Evolutionary conservation across 2,329 filamentous ascomycete species (phyloP), one percentile per base, ranked within the genome.

Genomic region (Fusarium avenaceum): DNA sequence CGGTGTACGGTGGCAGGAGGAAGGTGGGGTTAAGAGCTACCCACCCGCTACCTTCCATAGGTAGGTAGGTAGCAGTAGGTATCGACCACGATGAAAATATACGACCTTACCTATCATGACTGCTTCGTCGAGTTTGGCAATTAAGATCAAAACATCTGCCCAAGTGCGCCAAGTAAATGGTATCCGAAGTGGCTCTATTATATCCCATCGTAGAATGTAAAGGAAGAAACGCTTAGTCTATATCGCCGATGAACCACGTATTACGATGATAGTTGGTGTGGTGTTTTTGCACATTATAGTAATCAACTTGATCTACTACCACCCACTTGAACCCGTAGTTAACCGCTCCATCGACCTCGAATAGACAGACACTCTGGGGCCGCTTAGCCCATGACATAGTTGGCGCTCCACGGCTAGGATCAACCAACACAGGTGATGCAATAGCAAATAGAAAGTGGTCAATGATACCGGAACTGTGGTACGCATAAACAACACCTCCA

Each of bases 311-410:
- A 11, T 30, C 10, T 6, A 13, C 5, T 11, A 13, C 28, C 9
- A 30, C 28, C 28, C 28, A 30, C 28, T 40, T 38, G 8, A 63
- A 56, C 48, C 40, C 46, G 47, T 22, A 50, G 10, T 43, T n/a
- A 59, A 56, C 44, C 57, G 47, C 54, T 57, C 40, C 66, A 69
- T 56, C 46, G 56, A 56, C 65, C 61, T 50, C 55, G 62, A 44
- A 60, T 33, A 54, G 46, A 68, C 49, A 35, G 65, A 57, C 65
- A 62, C 45, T 57, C 43, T 38, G 40, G 44, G 43, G 43, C 22
- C 42, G 44, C 51, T 57, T 42, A 45, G 49, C 43, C 50, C 53
- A 30, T 51, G 33, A 22, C 46, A 46, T 64, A 33, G 45, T 44
- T 32, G 33, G 35, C n/a, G 35, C 35, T 26, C n/a, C 24, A 44